Evolutionary conservation across 345 rosid species (phyloP).

Genomic region (Zanthoxylum bungeanum): DNA sequence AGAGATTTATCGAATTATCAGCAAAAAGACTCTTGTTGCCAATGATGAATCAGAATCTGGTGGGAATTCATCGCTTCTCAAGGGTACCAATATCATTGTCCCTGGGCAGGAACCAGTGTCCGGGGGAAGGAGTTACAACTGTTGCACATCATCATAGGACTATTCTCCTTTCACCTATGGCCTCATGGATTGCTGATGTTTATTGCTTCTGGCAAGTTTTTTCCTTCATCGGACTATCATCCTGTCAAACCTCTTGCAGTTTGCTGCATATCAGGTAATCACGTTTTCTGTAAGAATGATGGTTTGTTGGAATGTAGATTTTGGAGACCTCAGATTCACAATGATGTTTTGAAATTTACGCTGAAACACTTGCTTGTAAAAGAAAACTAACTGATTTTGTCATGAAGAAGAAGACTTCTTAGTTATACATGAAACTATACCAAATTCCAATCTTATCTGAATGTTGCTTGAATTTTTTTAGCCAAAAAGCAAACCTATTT

Average conservation of each 20-base stretch:
- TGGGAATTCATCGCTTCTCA: conserved; percentile 47
- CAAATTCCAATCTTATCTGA: background rate
- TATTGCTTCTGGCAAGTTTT: conserved; percentile 13
- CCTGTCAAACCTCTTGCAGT: background rate
- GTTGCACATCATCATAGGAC: conserved; percentile 37
- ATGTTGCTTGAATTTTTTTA: background rate
- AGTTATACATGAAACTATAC: background rate
- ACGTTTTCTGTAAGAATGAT: conserved; percentile 3
- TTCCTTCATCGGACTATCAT: background rate
- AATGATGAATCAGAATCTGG: conserved; percentile 47
- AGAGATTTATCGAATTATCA: conserved; percentile 50
- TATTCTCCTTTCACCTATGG: background rate
- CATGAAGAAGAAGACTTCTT: background rate
- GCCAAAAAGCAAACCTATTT: background rate
- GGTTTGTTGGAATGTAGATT: conserved; percentile 4
- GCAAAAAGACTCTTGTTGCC: conserved; percentile 50
- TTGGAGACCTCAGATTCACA: background rate
- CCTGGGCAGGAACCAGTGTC: conserved; percentile 36
- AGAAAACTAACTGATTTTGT: background rate
- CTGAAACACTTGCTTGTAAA: conserved; percentile 6
- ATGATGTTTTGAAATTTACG: background rate
- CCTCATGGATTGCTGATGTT: background rate
- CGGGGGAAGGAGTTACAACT: conserved; percentile 22
- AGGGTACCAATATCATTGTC: conserved; percentile 41
- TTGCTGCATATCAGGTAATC: conserved; percentile 1